Percentiles rank a stretch among this genome's conserved stretches.
phyloP scores from a whole-genome alignment of 495 filamentous ascomycete genomes.

The Staphylotrichum longicolle region DNA sequence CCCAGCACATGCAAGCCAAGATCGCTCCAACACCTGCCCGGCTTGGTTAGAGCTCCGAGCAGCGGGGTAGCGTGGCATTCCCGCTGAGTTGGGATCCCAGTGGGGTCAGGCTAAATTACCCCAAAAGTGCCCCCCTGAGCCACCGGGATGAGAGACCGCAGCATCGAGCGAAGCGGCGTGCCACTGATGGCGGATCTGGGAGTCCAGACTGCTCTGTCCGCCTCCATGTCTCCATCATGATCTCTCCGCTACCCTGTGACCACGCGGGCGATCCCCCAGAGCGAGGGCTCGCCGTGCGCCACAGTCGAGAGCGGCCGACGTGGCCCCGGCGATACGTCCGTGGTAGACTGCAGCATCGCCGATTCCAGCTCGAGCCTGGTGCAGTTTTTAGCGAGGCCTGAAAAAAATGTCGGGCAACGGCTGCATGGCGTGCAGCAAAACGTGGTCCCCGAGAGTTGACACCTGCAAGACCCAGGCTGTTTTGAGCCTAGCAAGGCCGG shows the following conservation, averaged over 20 bases:
- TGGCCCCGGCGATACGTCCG: not conserved
- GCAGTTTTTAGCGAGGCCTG: no score
- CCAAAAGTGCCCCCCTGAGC: no score
- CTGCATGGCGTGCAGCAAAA: slow-evolving; percentile 4
- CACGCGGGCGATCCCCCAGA: slow-evolving; percentile 3
- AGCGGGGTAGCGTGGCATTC: slow-evolving; percentile 11
- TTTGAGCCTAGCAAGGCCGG: slow-evolving; percentile 5
- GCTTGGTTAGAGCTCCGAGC: slow-evolving; percentile 10
- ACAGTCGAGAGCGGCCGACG: slow-evolving; percentile 2
- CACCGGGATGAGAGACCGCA: no score
- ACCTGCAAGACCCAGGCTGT: slow-evolving; percentile 1
- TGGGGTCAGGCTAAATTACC: not conserved
- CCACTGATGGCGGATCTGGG: not conserved
- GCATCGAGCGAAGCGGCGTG: no score
- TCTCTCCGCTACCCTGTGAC: not conserved
- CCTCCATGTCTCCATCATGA: not conserved
- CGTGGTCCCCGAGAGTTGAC: not conserved
- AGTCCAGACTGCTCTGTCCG: not conserved
- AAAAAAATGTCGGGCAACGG: not conserved
- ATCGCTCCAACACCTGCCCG: slow-evolving; percentile 1
- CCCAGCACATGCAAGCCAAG: not conserved
- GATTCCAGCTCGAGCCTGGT: no score
- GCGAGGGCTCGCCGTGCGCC: not conserved
- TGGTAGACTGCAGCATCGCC: not conserved
- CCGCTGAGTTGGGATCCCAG: slow-evolving; percentile 2